Base-by-base conservation (phyloP, 108 stramenopile species). In the Skeletonema potamos region DNA sequence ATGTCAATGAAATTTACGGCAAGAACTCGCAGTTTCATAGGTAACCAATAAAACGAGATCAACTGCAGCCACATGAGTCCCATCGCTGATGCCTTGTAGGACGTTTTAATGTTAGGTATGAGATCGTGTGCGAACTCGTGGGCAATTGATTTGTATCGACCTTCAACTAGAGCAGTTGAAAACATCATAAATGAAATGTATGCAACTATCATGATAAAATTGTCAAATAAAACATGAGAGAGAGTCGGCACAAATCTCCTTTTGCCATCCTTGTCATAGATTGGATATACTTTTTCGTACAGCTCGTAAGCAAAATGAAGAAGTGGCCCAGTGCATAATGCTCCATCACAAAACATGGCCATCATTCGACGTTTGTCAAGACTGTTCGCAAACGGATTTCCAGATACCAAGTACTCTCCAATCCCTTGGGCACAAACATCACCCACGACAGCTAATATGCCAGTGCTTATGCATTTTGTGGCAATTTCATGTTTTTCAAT, bases 1-100 rank as follows among this genome's bases (percentile, higher is more conserved):
- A 81, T 68, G 55, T 81, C 80, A 22, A 73, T 62, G 20, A 64
- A 58, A 67, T 81, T 81, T 26, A 81, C 80, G 3, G 80, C 80
- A 34, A 81, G 46, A 13, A 81, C 80, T 56, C 73, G 66, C 32
- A 81, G 32, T 58, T 81, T 68, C 58, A 51, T 70, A 17, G 79
- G 79, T 30, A 81, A 64, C 34, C 62, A 81, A 54, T 74, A 73
- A 74, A 81, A 81, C 7, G 69, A 66, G 27, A 81, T 20, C 63
- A 81, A 62, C 48, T 81, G 80, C 66, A 81, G 69, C 26, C 73
- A 73, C 12, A 66, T 71, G 44, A 70, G 65, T 39, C 80, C 80
- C 68, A 74, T 33, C 5, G 62, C 41, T 34, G 68, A 70, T 0
- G 70, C 73, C 64, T 64, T 73, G 68, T 68, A 81, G 7, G 73